Evolutionary conservation across 2,329 filamentous ascomycete genomes (phyloP), one percentile per base, ranked within the genome.

Genomic region (Lasiodiplodia gonubiensis): DNA sequence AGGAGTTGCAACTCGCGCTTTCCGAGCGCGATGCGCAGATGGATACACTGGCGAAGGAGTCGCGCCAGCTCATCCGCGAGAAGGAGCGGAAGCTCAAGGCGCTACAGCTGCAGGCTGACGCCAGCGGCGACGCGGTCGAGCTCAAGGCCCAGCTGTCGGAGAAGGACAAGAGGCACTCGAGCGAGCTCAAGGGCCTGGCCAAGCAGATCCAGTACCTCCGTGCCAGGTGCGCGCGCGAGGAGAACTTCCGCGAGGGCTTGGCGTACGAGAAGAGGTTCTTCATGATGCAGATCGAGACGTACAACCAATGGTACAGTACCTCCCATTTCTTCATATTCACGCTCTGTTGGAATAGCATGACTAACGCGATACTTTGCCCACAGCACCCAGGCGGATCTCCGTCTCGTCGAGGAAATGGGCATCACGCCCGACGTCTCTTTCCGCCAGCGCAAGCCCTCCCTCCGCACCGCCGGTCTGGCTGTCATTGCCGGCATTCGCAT

Each of bases 181-280:
- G 89, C 78, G 92, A 96, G 80, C 82, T 97, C 64, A 88, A 89
- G 71, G 94, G 94, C 21, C 85, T 98, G 75, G 87, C 88, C 64
- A 91, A 95, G 81, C 94, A 98, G 80, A 94, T 98, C 77, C 88
- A 93, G 74, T 98, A 92, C 89, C 88, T 98, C 77, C 89, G 93
- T 73, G 92, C 92, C 2, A 88, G 90, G 64, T 92, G 91, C 81
- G 86, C 88, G 76, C 87, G 95, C 37, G 94, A 97, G 79, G 88
- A 92, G 72, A 88, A 86, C 61, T 90, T 98, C 80, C 87, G 95
- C 51, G 86, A 86, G 70, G 92, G 94, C 74, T 87, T 94, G 37
- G 92, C 91, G 10, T 97, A 90, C 80, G 92, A 92, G 70, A 99
- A 99, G 85, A 88, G 86, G 71, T 94, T 92, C 78, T 88, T 97